phyloP scores from a whole-genome alignment of 768 basidiomycete genomes.

The Clitopilus hobsonii region DNA sequence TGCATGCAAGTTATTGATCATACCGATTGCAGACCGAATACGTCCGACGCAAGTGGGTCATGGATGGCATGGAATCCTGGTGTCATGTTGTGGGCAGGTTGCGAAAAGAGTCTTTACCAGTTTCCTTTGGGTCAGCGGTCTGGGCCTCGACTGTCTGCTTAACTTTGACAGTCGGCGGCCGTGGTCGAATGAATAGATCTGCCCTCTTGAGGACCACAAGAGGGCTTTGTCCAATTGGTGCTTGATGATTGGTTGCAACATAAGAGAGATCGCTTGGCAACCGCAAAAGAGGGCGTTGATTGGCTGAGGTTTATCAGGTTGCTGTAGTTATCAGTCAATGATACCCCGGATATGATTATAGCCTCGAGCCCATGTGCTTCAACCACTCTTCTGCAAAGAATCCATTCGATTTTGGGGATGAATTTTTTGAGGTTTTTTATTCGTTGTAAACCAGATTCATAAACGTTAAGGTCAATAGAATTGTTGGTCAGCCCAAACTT shows the following conservation, averaged over 20 bases:
- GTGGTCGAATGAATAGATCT: neutral
- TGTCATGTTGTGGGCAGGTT: constrained; percentile 45
- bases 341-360: neutral
- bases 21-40: neutral
- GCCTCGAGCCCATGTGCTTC: neutral
- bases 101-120: constrained; percentile 38
- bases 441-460: neutral
- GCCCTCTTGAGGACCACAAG: no score
- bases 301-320: constrained; percentile 1
- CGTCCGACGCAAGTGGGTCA: no score
- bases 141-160: neutral
- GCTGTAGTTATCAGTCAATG: constrained; percentile 3
- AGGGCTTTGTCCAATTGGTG: neutral
- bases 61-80: neutral
- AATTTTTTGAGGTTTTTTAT: no score
- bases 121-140: constrained; percentile 32
- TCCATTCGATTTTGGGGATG: neutral
- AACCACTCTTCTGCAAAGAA: neutral
- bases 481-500: no score
- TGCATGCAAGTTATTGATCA: constrained; percentile 49
- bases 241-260: neutral
- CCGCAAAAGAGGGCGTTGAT: neutral
- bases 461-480: no score
- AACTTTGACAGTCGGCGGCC: neutral
- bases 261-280: neutral